Percentiles rank a stretch among this genome's conserved stretches.
These are phyloP conservation scores for Exophiala sideris DNA, from an alignment of 2,329 filamentous ascomycete genomes.

Conservation along the genomic window DNA sequence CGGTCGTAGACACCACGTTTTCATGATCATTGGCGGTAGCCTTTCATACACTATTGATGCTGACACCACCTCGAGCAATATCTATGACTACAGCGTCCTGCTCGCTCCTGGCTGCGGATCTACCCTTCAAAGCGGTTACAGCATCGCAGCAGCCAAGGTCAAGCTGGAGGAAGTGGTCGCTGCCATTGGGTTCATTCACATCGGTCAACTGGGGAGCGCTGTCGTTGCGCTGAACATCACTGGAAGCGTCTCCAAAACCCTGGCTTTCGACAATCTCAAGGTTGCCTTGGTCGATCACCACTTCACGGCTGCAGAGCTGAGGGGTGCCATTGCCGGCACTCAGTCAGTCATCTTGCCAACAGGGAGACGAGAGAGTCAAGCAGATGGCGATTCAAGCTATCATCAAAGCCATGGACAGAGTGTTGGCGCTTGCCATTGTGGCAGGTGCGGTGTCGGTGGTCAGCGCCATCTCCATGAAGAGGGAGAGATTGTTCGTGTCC, in stretches of 20 bases:
- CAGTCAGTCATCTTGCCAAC: constrained; percentile 3
- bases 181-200: constrained; percentile 4
- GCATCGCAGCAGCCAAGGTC: constrained; percentile 13
- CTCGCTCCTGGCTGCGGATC: constrained; percentile 27
- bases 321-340: constrained; percentile 2
- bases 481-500: too few species aligned
- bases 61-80: constrained; percentile 17
- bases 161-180: not conserved
- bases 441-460: not conserved
- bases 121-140: constrained; percentile 25
- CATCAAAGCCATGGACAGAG: not conserved
- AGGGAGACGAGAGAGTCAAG: constrained; percentile 17
- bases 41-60: constrained; percentile 15
- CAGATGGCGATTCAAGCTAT: constrained; percentile 31
- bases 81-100: constrained; percentile 31
- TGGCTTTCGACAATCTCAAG: constrained; percentile 6
- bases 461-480: too few species aligned
- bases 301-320: not conserved
- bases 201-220: constrained; percentile 1
- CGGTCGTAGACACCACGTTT: too few species aligned
- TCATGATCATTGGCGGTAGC: too few species aligned
- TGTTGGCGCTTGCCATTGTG: not conserved
- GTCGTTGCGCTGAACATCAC: constrained; percentile 3
- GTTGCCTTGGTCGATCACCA: not conserved
- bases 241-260: constrained; percentile 3